Evolutionary conservation across 176 grass and related monocot genomes (phyloP).

Genomic region (Bolboschoenus planiculmis): DNA sequence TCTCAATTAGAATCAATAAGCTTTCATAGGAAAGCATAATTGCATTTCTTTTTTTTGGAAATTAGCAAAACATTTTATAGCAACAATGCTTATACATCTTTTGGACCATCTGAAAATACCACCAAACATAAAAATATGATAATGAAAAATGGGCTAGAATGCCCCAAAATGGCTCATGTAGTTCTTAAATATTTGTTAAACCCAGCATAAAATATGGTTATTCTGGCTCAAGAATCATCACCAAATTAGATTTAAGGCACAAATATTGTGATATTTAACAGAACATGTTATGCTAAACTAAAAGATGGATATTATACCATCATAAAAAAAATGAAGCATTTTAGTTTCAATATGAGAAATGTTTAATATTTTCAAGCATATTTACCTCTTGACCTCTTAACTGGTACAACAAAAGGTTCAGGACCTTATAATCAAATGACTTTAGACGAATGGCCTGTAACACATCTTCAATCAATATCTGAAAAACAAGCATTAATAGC

Average conservation of each 20-base stretch:
- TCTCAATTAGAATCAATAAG: background rate
- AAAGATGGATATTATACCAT: background rate
- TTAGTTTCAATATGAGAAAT: background rate
- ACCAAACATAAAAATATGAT: background rate
- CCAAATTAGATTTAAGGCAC: background rate
- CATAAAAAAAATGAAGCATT: background rate
- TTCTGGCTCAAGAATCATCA: background rate
- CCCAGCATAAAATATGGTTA: background rate
- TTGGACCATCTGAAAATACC: background rate
- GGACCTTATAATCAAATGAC: conserved; percentile 93
- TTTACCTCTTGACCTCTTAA: conserved; percentile 66
- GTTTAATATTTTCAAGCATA: background rate
- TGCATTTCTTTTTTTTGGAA: background rate
- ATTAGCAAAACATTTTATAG: background rate
- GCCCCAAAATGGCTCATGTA: background rate
- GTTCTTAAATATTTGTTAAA: background rate
- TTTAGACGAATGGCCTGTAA: conserved; percentile 80
- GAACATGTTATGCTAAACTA: background rate
- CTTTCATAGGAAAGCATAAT: background rate
- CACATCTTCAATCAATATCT: conserved; percentile 76
- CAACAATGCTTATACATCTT: background rate
- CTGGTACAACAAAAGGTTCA: conserved; percentile 79
- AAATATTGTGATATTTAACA: background rate
- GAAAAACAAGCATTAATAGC: conserved; percentile 21
- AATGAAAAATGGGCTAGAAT: background rate